A percentile compares a stretch with the other conserved stretches of the same genome.
Evolutionary conservation across 192 early-diverging fungal genomes (phyloP).

Genomic region (Radiomyces spectabilis): DNA sequence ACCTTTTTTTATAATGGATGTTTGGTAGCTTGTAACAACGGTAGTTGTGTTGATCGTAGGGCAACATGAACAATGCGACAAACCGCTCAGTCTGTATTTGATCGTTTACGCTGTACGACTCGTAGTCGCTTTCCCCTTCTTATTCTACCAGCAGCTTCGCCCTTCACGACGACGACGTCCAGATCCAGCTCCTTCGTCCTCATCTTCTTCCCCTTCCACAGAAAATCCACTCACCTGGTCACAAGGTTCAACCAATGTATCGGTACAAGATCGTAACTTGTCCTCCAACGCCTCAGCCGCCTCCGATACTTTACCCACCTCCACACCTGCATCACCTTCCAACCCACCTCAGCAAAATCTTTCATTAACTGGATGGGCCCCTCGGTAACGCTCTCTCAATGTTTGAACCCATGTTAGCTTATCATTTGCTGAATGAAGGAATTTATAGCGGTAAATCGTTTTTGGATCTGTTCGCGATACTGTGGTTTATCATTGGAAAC

Average conservation of each 20-base stretch:
- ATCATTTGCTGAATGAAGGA: background rate
- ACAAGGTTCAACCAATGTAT: too few relatives aligned
- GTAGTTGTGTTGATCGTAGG: slow-evolving; percentile 7
- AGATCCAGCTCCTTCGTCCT: background rate
- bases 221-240: too few relatives aligned
- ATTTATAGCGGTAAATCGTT: slow-evolving; percentile 37
- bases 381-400: background rate
- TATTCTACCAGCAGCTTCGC: slow-evolving; percentile 8
- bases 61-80: slow-evolving; percentile 9
- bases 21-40: slow-evolving; percentile 4
- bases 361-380: too few relatives aligned
- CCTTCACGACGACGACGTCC: background rate
- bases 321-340: background rate
- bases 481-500: slow-evolving; percentile 66
- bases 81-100: slow-evolving; percentile 10
- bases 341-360: too few relatives aligned
- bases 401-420: background rate
- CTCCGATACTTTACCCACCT: background rate
- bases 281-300: too few relatives aligned
- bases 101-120: slow-evolving; percentile 8
- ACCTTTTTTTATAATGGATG: background rate
- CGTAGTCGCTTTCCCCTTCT: slow-evolving; percentile 1
- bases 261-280: too few relatives aligned
- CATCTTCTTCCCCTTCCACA: background rate
- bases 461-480: slow-evolving; percentile 50